phyloP scores from a whole-genome alignment of 495 filamentous ascomycete genomes.

The Podospora pseudopauciseta region DNA sequence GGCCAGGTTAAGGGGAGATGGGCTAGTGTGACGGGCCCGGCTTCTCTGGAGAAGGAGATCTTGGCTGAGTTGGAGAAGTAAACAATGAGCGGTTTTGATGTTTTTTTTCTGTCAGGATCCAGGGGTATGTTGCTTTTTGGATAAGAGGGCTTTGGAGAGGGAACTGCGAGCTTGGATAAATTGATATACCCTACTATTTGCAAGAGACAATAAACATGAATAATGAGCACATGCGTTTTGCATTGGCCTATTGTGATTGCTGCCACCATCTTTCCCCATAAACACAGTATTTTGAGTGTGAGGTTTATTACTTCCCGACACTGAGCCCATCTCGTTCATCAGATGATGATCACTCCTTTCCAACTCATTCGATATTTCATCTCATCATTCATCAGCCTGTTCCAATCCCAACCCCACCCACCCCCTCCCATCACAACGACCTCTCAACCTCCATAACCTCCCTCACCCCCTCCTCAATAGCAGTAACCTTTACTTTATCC shows the following conservation, averaged over 20 bases:
- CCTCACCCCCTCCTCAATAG: conserved; percentile 66
- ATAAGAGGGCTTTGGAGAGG: no score
- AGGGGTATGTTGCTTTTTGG: neutral
- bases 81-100: neutral
- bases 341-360: no score
- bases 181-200: no score
- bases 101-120: neutral
- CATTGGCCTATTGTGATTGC: no score
- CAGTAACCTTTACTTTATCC: conserved; percentile 54
- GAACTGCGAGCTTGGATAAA: no score
- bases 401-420: neutral
- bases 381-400: neutral
- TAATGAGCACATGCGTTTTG: no score
- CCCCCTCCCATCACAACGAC: conserved; percentile 13
- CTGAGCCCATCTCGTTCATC: no score
- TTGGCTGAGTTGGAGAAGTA: conserved; percentile 59
- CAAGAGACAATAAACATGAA: no score
- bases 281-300: no score
- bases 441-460: conserved; percentile 61
- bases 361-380: neutral
- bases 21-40: conserved; percentile 83
- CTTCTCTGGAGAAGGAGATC: conserved; percentile 68
- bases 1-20: conserved; percentile 78
- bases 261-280: no score
- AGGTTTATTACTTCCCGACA: no score